Evolutionary conservation across 768 basidiomycete species (phyloP).

Genomic region (Boletus barrowsii): DNA sequence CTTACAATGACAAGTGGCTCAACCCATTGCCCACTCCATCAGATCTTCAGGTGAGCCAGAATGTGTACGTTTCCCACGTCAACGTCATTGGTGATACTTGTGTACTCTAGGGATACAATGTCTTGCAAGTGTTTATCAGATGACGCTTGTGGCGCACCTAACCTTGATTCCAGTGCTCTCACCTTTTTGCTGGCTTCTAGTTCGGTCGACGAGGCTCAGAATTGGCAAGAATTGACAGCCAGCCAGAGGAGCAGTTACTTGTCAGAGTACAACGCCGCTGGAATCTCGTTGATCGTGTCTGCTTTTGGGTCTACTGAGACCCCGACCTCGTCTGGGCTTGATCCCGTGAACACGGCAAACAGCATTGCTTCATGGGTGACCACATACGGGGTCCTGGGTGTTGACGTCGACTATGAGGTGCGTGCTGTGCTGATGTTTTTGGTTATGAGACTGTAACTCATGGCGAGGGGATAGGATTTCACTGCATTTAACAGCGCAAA

Average conservation of each 20-base stretch:
- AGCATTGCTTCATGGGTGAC: conserved; percentile 46
- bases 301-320: conserved; percentile 45
- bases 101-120: conserved; percentile 31
- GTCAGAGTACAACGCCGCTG: conserved; percentile 47
- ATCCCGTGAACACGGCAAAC: conserved; percentile 41
- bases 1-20: conserved; percentile 41
- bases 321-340: conserved; percentile 41
- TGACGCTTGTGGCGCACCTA: background rate
- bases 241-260: conserved; percentile 40
- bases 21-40: conserved; percentile 44
- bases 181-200: conserved; percentile 43
- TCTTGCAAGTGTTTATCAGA: conserved; percentile 24
- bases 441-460: background rate
- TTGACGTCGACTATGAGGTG: conserved; percentile 56
- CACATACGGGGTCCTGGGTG: conserved; percentile 44
- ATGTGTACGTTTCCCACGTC: background rate
- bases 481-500: conserved; percentile 31
- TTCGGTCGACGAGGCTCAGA: conserved; percentile 42
- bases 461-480: conserved; percentile 27
- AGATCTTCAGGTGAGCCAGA: conserved; percentile 38
- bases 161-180: conserved; percentile 27
- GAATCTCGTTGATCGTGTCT: conserved; percentile 57
- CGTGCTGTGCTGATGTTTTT: too few species aligned
- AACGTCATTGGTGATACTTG: background rate
- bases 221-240: conserved; percentile 40